Evolutionary conservation across 306 rosid genomes (phyloP).

Genomic region (Vicia faba): DNA sequence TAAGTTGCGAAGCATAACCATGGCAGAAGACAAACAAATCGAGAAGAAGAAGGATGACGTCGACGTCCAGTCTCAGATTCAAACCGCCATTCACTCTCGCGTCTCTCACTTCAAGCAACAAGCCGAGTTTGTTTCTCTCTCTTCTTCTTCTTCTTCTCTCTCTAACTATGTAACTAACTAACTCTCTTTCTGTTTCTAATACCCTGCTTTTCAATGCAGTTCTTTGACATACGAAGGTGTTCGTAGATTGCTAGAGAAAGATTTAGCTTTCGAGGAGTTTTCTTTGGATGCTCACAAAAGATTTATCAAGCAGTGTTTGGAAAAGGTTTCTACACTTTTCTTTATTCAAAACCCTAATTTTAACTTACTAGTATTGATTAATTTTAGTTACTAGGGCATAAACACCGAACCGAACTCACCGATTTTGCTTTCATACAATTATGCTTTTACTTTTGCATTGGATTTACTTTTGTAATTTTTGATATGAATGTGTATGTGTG

Average conservation of each 20-base stretch:
- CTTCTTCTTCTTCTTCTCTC: background rate
- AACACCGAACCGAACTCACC: background rate
- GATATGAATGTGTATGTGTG: conserved; percentile 23
- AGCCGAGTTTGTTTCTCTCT: conserved; percentile 54
- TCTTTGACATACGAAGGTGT: conserved; percentile 91
- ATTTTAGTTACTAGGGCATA: conserved; percentile 1
- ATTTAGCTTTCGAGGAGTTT: conserved; percentile 61
- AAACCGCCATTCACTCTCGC: conserved; percentile 62
- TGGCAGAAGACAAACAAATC: conserved; percentile 59
- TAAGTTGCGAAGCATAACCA: background rate
- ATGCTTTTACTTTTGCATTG: background rate
- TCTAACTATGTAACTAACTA: too few relatives aligned
- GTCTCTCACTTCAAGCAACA: conserved; percentile 75
- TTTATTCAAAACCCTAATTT: conserved; percentile 29
- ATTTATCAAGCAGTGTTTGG: conserved; percentile 73
- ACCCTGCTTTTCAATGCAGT: conserved; percentile 54
- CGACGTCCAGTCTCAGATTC: conserved; percentile 61
- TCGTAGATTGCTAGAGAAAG: conserved; percentile 90
- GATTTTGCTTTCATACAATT: background rate
- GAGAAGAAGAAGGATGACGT: conserved; percentile 14
- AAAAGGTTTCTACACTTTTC: conserved; percentile 52
- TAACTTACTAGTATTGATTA: background rate
- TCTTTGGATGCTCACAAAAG: conserved; percentile 84
- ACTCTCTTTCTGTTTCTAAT: background rate
- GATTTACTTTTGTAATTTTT: conserved; percentile 4